Percentiles rank a stretch among this genome's conserved stretches.
Conservation (phyloP, 2,329 filamentous ascomycete genomes). For the Calonectria hongkongensis region DNA sequence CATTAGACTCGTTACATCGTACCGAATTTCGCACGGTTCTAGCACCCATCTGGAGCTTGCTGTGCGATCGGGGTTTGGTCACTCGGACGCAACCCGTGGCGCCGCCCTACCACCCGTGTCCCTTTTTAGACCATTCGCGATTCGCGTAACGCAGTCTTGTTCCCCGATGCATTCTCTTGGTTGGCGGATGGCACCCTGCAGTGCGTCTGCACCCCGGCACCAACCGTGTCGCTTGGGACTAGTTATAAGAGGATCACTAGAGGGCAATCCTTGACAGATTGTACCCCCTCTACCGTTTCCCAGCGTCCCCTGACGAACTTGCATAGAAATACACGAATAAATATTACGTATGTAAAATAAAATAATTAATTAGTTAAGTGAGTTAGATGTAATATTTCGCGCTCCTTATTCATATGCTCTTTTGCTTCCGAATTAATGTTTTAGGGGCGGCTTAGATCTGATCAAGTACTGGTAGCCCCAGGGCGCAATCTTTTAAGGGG, state of each 20-base stretch:
- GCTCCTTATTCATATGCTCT: too few relatives aligned
- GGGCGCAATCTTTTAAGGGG: too few relatives aligned
- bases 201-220: not conserved
- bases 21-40: not conserved
- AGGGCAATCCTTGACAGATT: too few relatives aligned
- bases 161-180: not conserved
- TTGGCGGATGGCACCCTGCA: slow-evolving; percentile 1
- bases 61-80: not conserved
- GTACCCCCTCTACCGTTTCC: too few relatives aligned
- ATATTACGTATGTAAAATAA: too few relatives aligned
- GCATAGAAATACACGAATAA: too few relatives aligned
- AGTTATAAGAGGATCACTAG: not conserved
- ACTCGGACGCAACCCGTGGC: not conserved
- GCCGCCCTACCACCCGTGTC: not conserved
- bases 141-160: not conserved
- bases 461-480: too few relatives aligned
- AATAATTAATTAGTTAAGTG: too few relatives aligned
- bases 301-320: too few relatives aligned
- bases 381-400: too few relatives aligned
- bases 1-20: not conserved
- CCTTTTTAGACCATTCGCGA: not conserved
- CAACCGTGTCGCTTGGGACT: not conserved
- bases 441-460: too few relatives aligned
- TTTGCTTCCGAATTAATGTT: too few relatives aligned
- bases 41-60: not conserved